Base-by-base conservation (phyloP, 139 green algal genomes). In the Nannochloris sp. region DNA sequence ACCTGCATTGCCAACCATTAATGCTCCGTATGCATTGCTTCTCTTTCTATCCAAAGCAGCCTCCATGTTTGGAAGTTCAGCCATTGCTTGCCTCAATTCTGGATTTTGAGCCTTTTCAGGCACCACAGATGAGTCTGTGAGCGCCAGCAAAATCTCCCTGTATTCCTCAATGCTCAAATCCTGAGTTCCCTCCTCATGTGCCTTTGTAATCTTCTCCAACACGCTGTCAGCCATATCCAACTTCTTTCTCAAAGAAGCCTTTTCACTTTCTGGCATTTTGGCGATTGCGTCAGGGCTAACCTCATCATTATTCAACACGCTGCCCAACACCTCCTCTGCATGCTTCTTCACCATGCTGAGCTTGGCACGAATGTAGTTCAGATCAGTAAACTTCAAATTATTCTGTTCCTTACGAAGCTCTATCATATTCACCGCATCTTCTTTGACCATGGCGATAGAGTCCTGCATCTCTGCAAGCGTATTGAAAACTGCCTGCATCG, bases 401-500 rank as follows among this genome's bases (percentile, higher is more conserved):
- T 77, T 48, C 66, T 82, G 75, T 43, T 69, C 67, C 29, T 66
- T 20, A 16, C n/a, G 37, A 17, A 82, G 62, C 51, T 81, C 66
- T 51, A 72, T n/a, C 4, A 45, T 31, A 45, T 71, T 63, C 20
- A 61, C 60, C 0, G 70, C 70, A 23, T 31, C 70, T 43, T 63
- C 46, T 48, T 84, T 76, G 37, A 80, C 67, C 23, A 72, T 33
- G 3, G 37, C 51, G 17, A 84, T 45, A 55, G 61, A 69, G 44
- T 84, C 78, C 50, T 84, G 76, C 71, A 84, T 62, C 61, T 84
- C 70, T 61, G 75, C 75, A 49, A 85, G 70, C 9, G 77, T 66
- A 4, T 31, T 53, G 65, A 69, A 73, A 4, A 85, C 60, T 6
- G 66, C 46, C n/a, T 74, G 56, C 36, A 85, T 69, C 2, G 77